Evolutionary conservation across 139 green algal genomes (phyloP).

Genomic region (Volvox africanus): DNA sequence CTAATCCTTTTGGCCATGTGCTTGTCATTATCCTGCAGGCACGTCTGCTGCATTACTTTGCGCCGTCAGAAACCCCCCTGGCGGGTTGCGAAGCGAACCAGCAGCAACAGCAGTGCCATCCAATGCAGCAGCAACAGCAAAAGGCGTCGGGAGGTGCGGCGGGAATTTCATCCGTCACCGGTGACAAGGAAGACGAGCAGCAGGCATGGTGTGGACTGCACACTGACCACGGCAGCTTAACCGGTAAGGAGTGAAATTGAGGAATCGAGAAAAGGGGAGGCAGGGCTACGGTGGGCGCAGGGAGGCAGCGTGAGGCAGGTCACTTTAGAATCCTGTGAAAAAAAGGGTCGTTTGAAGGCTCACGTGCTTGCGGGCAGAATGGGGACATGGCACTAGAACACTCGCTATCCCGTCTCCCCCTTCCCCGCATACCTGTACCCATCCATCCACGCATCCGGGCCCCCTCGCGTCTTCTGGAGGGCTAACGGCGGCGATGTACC

Average conservation of each 20-base stretch:
- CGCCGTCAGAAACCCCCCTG: conserved; percentile 1
- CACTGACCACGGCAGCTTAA: conserved; percentile 81
- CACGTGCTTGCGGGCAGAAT: too few relatives aligned
- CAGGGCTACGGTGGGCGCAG: too few relatives aligned
- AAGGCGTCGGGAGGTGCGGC: not conserved
- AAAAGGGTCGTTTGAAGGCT: too few relatives aligned
- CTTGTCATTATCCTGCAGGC: conserved; percentile 51
- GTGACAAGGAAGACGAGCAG: not conserved
- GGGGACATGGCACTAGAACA: too few relatives aligned
- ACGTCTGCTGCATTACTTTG: conserved; percentile 85
- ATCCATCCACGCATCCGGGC: too few relatives aligned
- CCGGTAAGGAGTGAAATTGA: conserved; percentile 53
- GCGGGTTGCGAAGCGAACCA: not conserved
- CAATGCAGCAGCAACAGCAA: not conserved
- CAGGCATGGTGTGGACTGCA: conserved; percentile 85
- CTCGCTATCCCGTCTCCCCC: too few relatives aligned
- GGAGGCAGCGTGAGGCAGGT: too few relatives aligned
- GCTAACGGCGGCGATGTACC: conserved; percentile 80
- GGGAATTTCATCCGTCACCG: not conserved
- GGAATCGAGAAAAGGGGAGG: too few relatives aligned
- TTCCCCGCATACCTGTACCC: too few relatives aligned
- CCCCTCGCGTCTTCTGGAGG: conserved; percentile 43
- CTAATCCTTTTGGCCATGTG: too few relatives aligned
- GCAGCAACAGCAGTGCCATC: too few relatives aligned
- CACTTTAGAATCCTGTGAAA: too few relatives aligned